Conservation (phyloP, 129 eudicot species). For the Flaveria linearis region DNA sequence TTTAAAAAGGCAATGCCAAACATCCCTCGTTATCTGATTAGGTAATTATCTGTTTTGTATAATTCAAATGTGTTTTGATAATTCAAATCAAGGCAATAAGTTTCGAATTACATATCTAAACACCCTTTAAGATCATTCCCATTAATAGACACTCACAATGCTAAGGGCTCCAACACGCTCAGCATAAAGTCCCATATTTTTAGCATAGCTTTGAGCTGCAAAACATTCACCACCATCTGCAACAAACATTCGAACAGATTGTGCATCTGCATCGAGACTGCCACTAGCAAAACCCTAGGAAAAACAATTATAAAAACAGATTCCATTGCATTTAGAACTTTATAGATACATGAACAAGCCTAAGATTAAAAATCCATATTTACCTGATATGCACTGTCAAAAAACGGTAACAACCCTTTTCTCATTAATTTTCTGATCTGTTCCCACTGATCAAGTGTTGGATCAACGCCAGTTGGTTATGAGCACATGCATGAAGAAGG, state of each 20-base stretch:
- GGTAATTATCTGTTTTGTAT: too few species aligned
- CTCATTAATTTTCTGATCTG: conserved; percentile 63
- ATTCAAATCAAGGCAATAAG: too few species aligned
- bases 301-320: not conserved
- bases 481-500: conserved; percentile 84
- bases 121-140: too few species aligned
- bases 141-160: conserved; percentile 42
- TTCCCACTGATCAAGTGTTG: conserved; percentile 78
- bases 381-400: conserved; percentile 89
- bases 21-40: too few species aligned
- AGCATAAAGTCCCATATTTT: conserved; percentile 82
- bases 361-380: not conserved
- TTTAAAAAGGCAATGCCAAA: too few species aligned
- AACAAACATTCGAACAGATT: conserved; percentile 72
- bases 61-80: too few species aligned
- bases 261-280: conserved; percentile 71
- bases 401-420: conserved; percentile 68
- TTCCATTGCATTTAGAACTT: not conserved
- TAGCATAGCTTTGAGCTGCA: conserved; percentile 75
- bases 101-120: too few species aligned
- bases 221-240: conserved; percentile 78
- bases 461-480: conserved; percentile 86
- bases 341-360: not conserved
- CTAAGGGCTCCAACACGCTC: conserved; percentile 88
- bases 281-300: conserved; percentile 85